Evolutionary conservation across 768 basidiomycete species (phyloP).

Genomic region (Lyophyllum shimeji): DNA sequence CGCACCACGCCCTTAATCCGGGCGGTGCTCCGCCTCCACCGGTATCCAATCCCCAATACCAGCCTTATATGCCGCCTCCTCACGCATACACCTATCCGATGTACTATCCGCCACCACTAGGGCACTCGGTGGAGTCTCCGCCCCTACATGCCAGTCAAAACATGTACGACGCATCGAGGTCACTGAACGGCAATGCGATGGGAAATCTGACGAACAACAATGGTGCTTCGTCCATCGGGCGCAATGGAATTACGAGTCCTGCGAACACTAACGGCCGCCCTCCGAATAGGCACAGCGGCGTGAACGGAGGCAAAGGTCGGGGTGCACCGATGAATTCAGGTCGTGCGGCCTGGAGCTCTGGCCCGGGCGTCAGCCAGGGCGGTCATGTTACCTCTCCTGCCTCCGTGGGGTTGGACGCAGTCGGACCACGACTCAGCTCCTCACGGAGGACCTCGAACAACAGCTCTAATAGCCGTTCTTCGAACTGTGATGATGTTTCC

Average conservation of each 20-base stretch:
- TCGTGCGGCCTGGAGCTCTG: conserved; percentile 67
- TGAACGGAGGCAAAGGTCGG: conserved; percentile 31
- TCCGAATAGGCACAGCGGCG: conserved; percentile 26
- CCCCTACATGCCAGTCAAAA: conserved; percentile 22
- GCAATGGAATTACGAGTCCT: conserved; percentile 27
- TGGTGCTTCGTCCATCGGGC: conserved; percentile 25
- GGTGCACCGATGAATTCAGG: conserved; percentile 34
- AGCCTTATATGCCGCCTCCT: conserved; percentile 32
- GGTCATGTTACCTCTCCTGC: conserved; percentile 35
- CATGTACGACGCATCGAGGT: conserved; percentile 27
- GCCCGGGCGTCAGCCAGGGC: conserved; percentile 56
- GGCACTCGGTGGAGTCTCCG: conserved; percentile 27
- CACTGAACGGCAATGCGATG: conserved; percentile 25
- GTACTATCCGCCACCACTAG: conserved; percentile 26
- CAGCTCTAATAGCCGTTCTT: conserved; percentile 52
- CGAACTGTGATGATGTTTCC: conserved; percentile 68
- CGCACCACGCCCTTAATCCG: conserved; percentile 19
- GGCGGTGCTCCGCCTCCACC: conserved; percentile 22
- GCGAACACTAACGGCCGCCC: conserved; percentile 31
- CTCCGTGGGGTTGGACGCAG: conserved; percentile 39
- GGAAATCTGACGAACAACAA: conserved; percentile 20
- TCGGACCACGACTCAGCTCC: conserved; percentile 66
- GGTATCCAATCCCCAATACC: conserved; percentile 33
- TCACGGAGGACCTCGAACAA: conserved; percentile 54
- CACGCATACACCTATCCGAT: conserved; percentile 29